Conservation (phyloP, 1,284 basidiomycete genomes). For the Malassezia nana region DNA sequence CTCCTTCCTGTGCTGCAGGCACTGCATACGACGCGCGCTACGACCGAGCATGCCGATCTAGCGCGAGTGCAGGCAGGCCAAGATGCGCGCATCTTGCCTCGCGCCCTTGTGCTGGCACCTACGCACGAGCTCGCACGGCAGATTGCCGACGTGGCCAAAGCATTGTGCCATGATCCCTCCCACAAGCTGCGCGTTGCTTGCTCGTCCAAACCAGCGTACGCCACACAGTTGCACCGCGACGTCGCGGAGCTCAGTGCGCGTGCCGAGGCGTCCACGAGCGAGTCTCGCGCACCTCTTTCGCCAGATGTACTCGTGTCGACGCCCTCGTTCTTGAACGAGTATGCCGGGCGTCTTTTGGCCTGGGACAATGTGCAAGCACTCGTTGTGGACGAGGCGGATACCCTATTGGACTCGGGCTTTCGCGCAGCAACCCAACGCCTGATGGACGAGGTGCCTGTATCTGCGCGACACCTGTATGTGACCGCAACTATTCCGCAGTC, state of each 20-base stretch:
- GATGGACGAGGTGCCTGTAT: constrained; percentile 1
- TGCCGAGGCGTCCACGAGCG: constrained; percentile 50
- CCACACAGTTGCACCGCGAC: neutral
- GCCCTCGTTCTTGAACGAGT: constrained; percentile 64
- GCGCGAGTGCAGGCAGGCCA: neutral
- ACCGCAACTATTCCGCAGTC: constrained; percentile 75
- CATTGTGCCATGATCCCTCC: constrained; percentile 52
- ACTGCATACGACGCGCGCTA: constrained; percentile 56
- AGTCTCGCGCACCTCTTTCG: constrained; percentile 49
- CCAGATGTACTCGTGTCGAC: constrained; percentile 58
- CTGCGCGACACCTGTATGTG: constrained; percentile 57
- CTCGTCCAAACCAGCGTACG: constrained; percentile 53
- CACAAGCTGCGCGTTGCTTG: constrained; percentile 64
- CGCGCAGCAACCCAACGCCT: constrained; percentile 14
- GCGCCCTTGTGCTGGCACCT: constrained; percentile 83
- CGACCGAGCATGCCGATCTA: constrained; percentile 9
- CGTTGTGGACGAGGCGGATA: constrained; percentile 91
- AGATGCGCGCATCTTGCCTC: constrained; percentile 52
- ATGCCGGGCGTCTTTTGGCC: constrained; percentile 21
- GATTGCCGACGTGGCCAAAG: constrained; percentile 64
- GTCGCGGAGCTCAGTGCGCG: neutral
- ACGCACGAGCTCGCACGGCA: constrained; percentile 91
- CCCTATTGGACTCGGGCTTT: constrained; percentile 60
- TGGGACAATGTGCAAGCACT: constrained; percentile 86
- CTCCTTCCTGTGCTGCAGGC: constrained; percentile 94